Conservation (phyloP, 148 eudicot genomes). For the Tetragonia tetragonoides region DNA sequence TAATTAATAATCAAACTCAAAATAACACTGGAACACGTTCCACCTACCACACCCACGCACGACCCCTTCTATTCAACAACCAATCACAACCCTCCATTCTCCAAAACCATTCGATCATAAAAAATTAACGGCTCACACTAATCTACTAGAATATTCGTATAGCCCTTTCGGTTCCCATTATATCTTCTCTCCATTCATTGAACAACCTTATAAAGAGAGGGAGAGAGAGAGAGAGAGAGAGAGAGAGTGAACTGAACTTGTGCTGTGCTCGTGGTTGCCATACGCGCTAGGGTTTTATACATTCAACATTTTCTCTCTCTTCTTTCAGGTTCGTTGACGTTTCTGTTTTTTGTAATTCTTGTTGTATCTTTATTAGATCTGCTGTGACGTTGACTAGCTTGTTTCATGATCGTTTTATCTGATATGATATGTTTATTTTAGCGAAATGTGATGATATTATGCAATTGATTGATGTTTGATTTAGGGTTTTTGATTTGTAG, state of each 20-base stretch:
- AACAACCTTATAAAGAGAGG: background rate
- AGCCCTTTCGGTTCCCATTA: slow-evolving; percentile 1
- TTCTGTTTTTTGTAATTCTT: background rate
- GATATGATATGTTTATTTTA: background rate
- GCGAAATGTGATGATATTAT: background rate
- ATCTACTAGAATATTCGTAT: slow-evolving; percentile 34
- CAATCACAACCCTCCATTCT: slow-evolving; percentile 10
- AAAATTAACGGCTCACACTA: slow-evolving; percentile 27
- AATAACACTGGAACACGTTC: background rate
- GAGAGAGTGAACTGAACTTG: background rate
- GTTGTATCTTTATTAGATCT: background rate
- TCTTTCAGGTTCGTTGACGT: background rate
- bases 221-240: background rate
- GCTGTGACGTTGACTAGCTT: background rate
- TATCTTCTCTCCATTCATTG: slow-evolving; percentile 5
- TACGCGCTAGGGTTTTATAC: slow-evolving; percentile 5
- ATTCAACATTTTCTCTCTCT: background rate
- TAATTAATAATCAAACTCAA: too few species aligned
- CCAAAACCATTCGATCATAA: slow-evolving; percentile 12
- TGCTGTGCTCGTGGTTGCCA: slow-evolving; percentile 32
- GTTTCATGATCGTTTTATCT: background rate
- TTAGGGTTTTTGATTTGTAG: background rate
- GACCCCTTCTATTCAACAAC: background rate
- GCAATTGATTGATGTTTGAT: background rate
- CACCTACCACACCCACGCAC: slow-evolving; percentile 9